A percentile compares a stretch with the other conserved stretches of the same genome.
Conservation (phyloP, 2,329 filamentous ascomycete species). For the Botryotinia convoluta region DNA sequence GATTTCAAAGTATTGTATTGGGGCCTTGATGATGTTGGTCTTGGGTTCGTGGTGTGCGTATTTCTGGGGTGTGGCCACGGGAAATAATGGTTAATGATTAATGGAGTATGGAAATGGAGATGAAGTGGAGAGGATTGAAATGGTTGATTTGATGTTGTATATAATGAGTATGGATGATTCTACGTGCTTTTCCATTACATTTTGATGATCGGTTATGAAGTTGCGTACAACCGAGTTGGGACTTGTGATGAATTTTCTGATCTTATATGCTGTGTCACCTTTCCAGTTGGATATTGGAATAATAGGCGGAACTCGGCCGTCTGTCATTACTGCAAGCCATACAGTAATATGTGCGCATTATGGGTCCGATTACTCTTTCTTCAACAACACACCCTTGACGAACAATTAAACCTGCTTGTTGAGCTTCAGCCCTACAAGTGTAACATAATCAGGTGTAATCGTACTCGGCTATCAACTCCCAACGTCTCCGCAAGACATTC, state of each 20-base stretch:
- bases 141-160: neutral
- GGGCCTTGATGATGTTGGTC: neutral
- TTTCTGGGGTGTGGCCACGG: slow-evolving; percentile 15
- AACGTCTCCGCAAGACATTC: no score
- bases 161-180: neutral
- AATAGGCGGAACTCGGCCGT: neutral
- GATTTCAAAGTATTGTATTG: slow-evolving; percentile 1
- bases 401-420: no score
- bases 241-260: neutral
- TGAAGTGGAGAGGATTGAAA: neutral
- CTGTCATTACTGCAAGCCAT: neutral
- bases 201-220: neutral
- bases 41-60: slow-evolving; percentile 10
- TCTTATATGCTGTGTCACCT: neutral
- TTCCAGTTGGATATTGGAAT: neutral
- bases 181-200: neutral
- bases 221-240: neutral
- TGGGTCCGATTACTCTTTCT: no score
- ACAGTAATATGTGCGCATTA: neutral
- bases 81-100: neutral
- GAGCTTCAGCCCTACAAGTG: no score
- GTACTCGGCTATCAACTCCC: no score
- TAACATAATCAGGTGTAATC: no score
- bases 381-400: no score
- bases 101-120: neutral